Conservation (phyloP, 306 rosid genomes). For the Fagus sylvatica region DNA sequence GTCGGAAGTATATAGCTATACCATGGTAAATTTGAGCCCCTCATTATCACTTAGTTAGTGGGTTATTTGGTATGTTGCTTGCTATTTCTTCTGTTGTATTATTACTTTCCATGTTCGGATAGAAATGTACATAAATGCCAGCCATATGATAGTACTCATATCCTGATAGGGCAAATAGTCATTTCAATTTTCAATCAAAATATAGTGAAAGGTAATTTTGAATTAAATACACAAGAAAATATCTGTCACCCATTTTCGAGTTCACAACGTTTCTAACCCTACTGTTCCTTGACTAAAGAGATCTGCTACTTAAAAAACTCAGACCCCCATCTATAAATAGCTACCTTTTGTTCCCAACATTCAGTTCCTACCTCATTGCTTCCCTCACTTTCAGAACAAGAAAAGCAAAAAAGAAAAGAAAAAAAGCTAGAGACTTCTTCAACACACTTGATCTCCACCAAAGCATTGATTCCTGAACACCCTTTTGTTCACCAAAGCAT, state of each 20-base stretch:
- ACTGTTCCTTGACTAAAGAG: slow-evolving; percentile 39
- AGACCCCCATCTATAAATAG: slow-evolving; percentile 65
- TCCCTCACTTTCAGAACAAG: slow-evolving; percentile 33
- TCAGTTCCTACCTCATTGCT: slow-evolving; percentile 37
- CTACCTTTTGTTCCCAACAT: slow-evolving; percentile 19
- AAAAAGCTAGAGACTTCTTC: slow-evolving; percentile 21
- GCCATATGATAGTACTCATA: not conserved
- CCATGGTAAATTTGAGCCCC: too few relatives aligned
- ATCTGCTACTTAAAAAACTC: slow-evolving; percentile 34
- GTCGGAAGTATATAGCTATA: too few relatives aligned
- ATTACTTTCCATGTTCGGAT: not conserved
- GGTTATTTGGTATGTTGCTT: too few relatives aligned
- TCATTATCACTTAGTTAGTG: too few relatives aligned
- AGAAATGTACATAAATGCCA: not conserved
- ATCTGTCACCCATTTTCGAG: slow-evolving; percentile 58
- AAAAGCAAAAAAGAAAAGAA: not conserved
- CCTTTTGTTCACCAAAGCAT: slow-evolving; percentile 6
- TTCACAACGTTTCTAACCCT: slow-evolving; percentile 11
- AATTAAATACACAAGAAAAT: slow-evolving; percentile 29
- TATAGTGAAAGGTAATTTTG: not conserved
- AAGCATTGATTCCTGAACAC: slow-evolving; percentile 1
- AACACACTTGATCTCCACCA: slow-evolving; percentile 13
- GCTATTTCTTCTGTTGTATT: too few relatives aligned
- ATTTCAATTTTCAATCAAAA: slow-evolving; percentile 14
- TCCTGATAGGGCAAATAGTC: slow-evolving; percentile 20